Base-by-base conservation (phyloP, 768 basidiomycete species). In the Hericium erinaceus region DNA sequence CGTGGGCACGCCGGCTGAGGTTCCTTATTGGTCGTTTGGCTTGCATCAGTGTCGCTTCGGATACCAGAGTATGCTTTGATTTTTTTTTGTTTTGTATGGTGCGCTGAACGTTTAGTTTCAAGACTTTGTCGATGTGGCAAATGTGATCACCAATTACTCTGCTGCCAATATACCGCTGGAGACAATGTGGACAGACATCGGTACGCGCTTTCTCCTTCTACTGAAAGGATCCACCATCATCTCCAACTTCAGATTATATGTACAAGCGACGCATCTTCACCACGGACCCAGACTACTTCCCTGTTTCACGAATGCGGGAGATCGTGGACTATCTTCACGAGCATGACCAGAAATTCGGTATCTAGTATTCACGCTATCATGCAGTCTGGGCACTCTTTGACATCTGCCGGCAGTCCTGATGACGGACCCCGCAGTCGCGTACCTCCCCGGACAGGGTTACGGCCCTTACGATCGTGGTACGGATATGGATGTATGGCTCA, bases 111-210 rank as follows among this genome's bases (percentile, higher is more conserved):
- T 50, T 28, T 3, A 10, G 11, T 44, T 18, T 5, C 39, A 85
- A 26, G 85, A 84, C 63, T 85, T 76, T 49, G 70, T 84, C 26
- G 79, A 84, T 37, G 83, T 87, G 1, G 79, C 83, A 0, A 69
- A 72, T 39, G 85, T 87, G 4, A 80, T 87, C 56, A 68, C 77
- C 0, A 82, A 79, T 65, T 87, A 87, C 60, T 77, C 81, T 1
- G 75, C 70, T 1, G 82, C 83, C 0, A 66, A 69, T 4, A 87
- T 89, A 55, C 86, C 85, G 7, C 75, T 87, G 3, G 85, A 89
- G 67, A 86, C 85, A 0, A 87, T 87, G 85, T 87, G 85, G 85
- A 85, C 85, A 2, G 86, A 87, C 67, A 88, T 88, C 39, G 83
- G 84, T 79, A 62, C 33, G 63, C 55, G 26, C 26, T 22, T 37